Conservation (phyloP, 2,329 filamentous ascomycete species). For the Penicillium sp. region DNA sequence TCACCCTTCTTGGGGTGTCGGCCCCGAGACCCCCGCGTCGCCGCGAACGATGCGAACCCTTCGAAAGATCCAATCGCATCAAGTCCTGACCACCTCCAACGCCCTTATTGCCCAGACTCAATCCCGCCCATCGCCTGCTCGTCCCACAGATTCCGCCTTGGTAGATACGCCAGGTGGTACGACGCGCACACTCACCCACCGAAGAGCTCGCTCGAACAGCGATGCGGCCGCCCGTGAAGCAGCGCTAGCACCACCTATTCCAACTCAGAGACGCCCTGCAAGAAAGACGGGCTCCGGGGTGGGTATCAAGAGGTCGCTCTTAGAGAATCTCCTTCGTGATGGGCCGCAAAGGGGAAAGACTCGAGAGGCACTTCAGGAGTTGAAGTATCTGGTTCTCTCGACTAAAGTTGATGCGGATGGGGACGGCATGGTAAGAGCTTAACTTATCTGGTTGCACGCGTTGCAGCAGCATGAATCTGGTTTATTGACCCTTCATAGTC, state of each 20-base stretch:
- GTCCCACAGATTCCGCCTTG: constrained; percentile 26
- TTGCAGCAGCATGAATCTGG: background rate
- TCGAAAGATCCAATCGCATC: constrained; percentile 76
- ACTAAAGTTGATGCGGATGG: constrained; percentile 55
- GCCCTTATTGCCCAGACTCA: constrained; percentile 63
- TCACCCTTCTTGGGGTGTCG: constrained; percentile 30
- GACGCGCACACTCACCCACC: constrained; percentile 36
- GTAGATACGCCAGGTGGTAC: constrained; percentile 33
- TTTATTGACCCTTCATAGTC: constrained; percentile 63
- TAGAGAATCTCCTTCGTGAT: constrained; percentile 79
- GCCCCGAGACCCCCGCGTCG: constrained; percentile 52
- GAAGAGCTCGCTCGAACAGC: constrained; percentile 72
- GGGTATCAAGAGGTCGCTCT: constrained; percentile 52
- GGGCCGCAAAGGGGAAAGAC: constrained; percentile 74
- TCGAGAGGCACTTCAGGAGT: constrained; percentile 47
- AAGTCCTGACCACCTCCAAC: constrained; percentile 66
- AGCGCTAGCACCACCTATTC: constrained; percentile 20
- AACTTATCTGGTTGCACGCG: background rate
- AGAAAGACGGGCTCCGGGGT: constrained; percentile 52
- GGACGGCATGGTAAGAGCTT: constrained; percentile 55
- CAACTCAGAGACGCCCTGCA: constrained; percentile 38
- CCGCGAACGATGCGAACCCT: constrained; percentile 70
- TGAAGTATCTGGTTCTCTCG: constrained; percentile 55
- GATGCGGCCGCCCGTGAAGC: constrained; percentile 60
- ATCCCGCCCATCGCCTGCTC: constrained; percentile 24